Conservation (phyloP, 768 basidiomycete genomes). For the Coprinellus micaceus region DNA sequence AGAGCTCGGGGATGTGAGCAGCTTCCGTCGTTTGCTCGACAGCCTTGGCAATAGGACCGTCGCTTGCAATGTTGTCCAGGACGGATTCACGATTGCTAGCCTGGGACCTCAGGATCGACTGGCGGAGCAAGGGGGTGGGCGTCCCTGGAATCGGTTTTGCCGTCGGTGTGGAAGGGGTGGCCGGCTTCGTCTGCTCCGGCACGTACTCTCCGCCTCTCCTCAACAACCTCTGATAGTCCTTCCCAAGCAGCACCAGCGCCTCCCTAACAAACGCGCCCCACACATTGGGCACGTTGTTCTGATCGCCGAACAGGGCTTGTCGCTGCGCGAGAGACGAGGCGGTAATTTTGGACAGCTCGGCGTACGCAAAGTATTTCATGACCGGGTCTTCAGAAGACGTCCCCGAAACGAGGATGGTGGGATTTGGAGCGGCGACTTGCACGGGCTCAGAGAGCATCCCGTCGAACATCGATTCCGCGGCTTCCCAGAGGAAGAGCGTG, state of each 20-base stretch:
- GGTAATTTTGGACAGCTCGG: constrained; percentile 49
- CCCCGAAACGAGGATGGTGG: constrained; percentile 57
- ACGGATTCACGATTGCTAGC: constrained; percentile 41
- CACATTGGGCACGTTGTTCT: constrained; percentile 53
- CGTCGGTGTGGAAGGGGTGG: constrained; percentile 10
- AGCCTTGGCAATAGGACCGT: constrained; percentile 51
- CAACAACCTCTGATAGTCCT: constrained; percentile 65
- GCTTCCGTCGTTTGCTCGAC: constrained; percentile 30
- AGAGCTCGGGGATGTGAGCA: constrained; percentile 16
- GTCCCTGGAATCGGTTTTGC: constrained; percentile 26
- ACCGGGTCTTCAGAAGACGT: constrained; percentile 47
- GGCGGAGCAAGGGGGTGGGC: constrained; percentile 38
- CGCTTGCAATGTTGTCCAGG: constrained; percentile 37
- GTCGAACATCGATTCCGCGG: constrained; percentile 58
- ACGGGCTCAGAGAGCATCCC: constrained; percentile 43
- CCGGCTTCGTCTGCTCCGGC: constrained; percentile 11
- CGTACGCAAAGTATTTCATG: constrained; percentile 64
- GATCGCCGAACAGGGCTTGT: constrained; percentile 61
- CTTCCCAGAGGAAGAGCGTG: constrained; percentile 62
- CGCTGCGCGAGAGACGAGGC: constrained; percentile 41
- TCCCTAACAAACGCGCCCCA: constrained; percentile 63
- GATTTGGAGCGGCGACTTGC: constrained; percentile 39
- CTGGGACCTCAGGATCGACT: constrained; percentile 42
- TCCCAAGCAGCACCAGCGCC: constrained; percentile 56
- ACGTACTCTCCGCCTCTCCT: constrained; percentile 48